Evolutionary conservation across 1,284 basidiomycete genomes (phyloP).

Genomic region (Fomitopsis palustris): DNA sequence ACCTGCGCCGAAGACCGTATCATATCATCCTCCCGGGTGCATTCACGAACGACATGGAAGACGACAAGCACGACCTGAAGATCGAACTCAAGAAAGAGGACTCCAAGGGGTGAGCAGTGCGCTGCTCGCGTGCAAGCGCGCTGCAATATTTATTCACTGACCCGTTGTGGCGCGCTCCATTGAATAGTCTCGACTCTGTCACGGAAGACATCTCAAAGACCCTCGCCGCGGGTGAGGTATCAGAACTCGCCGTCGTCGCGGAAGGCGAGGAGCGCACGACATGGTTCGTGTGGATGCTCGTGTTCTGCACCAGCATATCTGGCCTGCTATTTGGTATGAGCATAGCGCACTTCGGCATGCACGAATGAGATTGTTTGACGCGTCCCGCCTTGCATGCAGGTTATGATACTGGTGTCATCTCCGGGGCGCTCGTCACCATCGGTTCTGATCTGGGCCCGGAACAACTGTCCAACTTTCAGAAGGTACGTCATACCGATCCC

Average conservation of each 20-base stretch:
- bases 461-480: conserved; percentile 59
- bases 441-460: conserved; percentile 62
- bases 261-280: conserved; percentile 70
- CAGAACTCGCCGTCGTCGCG: conserved; percentile 58
- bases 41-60: not conserved
- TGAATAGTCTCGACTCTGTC: conserved; percentile 20
- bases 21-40: not conserved
- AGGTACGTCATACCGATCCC: conserved; percentile 37
- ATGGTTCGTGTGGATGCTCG: conserved; percentile 69
- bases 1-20: not conserved
- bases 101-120: conserved; percentile 2
- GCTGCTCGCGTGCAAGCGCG: not conserved
- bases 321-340: conserved; percentile 75
- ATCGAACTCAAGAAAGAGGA: not conserved
- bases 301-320: conserved; percentile 66
- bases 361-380: not conserved
- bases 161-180: not conserved
- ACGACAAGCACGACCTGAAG: not conserved
- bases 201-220: conserved; percentile 18
- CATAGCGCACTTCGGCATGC: conserved; percentile 29
- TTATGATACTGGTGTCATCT: conserved; percentile 80
- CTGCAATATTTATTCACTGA: too few relatives aligned
- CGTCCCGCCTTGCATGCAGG: conserved; percentile 37
- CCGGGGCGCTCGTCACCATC: conserved; percentile 74
- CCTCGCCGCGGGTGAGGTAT: conserved; percentile 46